phyloP scores from a whole-genome alignment of 2,329 filamentous ascomycete species.

The Pseudocercospora pini-densiflorae region DNA sequence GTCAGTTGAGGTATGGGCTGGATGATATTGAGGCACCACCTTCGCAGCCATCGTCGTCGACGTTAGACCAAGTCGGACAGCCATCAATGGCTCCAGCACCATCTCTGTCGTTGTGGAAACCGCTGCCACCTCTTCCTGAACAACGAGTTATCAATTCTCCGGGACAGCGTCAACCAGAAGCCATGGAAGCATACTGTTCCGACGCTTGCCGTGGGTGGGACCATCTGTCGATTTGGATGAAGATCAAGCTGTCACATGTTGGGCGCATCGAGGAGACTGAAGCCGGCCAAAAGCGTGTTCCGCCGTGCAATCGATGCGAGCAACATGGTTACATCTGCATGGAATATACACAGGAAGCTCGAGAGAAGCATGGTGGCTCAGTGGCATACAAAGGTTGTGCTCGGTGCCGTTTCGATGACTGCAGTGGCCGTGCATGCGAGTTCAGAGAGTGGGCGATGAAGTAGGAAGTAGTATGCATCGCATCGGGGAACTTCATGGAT shows the following conservation, averaged over 20 bases:
- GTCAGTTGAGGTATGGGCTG: background rate
- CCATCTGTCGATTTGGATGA: background rate
- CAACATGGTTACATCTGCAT: background rate
- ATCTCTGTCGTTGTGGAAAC: too few species aligned
- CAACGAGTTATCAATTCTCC: too few species aligned
- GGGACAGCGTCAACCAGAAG: too few species aligned
- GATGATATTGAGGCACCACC: too few species aligned
- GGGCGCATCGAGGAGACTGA: background rate
- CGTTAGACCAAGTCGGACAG: too few species aligned
- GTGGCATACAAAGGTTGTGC: background rate
- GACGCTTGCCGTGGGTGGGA: background rate
- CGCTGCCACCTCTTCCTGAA: too few species aligned
- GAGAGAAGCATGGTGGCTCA: background rate
- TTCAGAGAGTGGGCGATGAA: too few species aligned
- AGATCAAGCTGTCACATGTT: background rate
- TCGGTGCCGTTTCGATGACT: background rate
- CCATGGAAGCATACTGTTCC: background rate
- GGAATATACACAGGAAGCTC: background rate
- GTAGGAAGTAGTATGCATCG: too few species aligned
- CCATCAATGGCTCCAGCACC: too few species aligned
- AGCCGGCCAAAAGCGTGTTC: background rate
- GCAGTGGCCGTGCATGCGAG: too few species aligned
- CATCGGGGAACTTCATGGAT: too few species aligned
- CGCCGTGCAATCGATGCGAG: background rate
- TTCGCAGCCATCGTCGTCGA: too few species aligned